Base-by-base conservation (phyloP, 306 rosid genomes). In the Lotus japonicus region DNA sequence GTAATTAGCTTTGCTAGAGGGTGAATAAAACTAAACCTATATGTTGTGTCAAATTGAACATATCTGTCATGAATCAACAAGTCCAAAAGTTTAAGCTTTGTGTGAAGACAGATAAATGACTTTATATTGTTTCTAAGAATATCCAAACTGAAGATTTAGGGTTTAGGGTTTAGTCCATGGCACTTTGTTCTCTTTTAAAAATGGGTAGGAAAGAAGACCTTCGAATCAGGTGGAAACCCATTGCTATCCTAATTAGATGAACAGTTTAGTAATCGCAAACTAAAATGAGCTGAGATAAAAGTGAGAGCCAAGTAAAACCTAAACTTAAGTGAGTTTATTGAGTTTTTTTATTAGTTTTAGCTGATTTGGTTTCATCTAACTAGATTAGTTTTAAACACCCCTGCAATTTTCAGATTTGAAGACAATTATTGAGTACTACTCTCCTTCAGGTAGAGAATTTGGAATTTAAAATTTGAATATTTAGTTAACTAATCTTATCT, bases 351-450 rank as follows among this genome's bases (percentile, higher is more conserved):
- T 38, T 7, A n/a, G 51, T 58, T 71, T 70, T 48, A 11, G 58
- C 58, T 57, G 16, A 62, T 48, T 75, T 66, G 72, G 56, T 66
- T 64, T 64, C 53, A 44, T 44, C 18, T 45, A 74, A 66, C 44
- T 66, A 19, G 45, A 11, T 48, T 38, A 9, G 52, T 57, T 33
- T 45, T 46, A 58, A 75, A 17, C 41, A 16, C 51, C 28, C 28
- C 18, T 68, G 31, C 33, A 50, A 19, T 26, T 16, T 50, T 19
- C 31, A 58, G 35, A 51, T 59, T 48, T 65, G 41, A 42, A 42
- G 21, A 15, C 51, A 57, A 35, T 43, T n/a, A 10, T 75, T 52
- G 54, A 48, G 51, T 33, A 21, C 36, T 15, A 55, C 33, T 55
- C 33, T 42, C 65, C 66, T 41, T 45, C 44, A 5, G 50, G 56